Conservation (phyloP, 805 yeast genomes). For the Myxozyma udenii region DNA sequence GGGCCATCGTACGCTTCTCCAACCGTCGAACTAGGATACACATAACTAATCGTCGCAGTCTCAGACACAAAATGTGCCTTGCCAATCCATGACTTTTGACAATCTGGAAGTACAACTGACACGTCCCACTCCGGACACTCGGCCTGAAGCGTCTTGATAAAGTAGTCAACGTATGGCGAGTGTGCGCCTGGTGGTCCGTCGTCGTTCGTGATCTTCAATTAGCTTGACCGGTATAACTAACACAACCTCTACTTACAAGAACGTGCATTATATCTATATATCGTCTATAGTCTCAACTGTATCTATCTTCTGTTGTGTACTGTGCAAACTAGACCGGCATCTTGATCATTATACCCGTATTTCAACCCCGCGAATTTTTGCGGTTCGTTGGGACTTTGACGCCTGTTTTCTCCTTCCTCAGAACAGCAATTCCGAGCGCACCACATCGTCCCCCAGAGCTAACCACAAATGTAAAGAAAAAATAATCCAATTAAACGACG, state of each 20-base stretch:
- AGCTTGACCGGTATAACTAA: too few relatives aligned
- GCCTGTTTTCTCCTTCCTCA: too few relatives aligned
- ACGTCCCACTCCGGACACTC: constrained; percentile 82
- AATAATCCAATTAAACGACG: too few relatives aligned
- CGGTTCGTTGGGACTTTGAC: too few relatives aligned
- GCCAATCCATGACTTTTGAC: constrained; percentile 90
- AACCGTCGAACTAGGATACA: constrained; percentile 13
- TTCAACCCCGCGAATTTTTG: too few relatives aligned
- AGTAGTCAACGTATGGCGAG: constrained; percentile 81
- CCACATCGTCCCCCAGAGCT: too few relatives aligned
- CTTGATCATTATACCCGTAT: too few relatives aligned
- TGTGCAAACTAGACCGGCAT: too few relatives aligned
- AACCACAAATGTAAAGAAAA: too few relatives aligned
- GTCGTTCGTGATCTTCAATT: constrained; percentile 67
- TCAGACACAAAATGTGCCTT: constrained; percentile 80
- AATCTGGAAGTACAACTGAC: constrained; percentile 75
- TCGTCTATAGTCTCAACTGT: too few relatives aligned
- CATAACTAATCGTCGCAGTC: constrained; percentile 48
- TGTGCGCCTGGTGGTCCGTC: constrained; percentile 88
- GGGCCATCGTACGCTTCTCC: constrained; percentile 37
- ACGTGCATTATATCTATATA: constrained; percentile 21
- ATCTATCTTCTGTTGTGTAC: too few relatives aligned
- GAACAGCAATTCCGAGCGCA: too few relatives aligned
- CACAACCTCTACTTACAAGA: constrained; percentile 18
- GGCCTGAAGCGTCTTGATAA: constrained; percentile 64